phyloP scores from a whole-genome alignment of 306 rosid genomes.

The Medicago ruthenica region DNA sequence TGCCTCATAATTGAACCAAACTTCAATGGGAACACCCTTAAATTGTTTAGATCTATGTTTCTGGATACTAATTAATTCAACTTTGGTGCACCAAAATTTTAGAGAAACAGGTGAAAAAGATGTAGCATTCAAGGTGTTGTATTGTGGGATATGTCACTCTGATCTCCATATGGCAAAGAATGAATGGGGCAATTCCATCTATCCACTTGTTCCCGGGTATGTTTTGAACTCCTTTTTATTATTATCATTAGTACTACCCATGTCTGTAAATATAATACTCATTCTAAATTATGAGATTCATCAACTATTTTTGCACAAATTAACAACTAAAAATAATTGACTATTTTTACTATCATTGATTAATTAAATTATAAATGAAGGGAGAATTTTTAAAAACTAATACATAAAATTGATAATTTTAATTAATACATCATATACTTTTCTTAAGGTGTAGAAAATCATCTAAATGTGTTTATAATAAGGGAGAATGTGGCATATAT shows the following conservation, averaged over 20 bases:
- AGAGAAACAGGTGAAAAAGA: conserved; percentile 55
- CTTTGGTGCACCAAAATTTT: neutral
- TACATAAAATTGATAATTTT: neutral
- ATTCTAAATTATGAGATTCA: too few species aligned
- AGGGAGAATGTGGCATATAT: neutral
- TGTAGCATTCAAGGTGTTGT: conserved; percentile 49
- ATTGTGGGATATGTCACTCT: conserved; percentile 65
- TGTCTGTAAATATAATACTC: too few species aligned
- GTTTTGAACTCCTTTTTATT: neutral
- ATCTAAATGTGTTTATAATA: too few species aligned
- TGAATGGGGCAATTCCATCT: conserved; percentile 48
- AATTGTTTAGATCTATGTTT: neutral
- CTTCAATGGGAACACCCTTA: too few species aligned
- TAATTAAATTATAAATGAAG: too few species aligned
- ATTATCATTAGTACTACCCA: too few species aligned
- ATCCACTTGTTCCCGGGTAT: conserved; percentile 62
- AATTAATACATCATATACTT: too few species aligned
- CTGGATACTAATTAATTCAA: neutral
- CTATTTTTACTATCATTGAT: too few species aligned
- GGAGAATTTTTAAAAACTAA: neutral
- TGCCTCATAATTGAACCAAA: too few species aligned
- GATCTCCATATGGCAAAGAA: conserved; percentile 54
- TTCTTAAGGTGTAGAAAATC: too few species aligned
- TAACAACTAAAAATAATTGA: too few species aligned
- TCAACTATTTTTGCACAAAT: too few species aligned